Evolutionary conservation across 2,329 filamentous ascomycete genomes (phyloP), one percentile per base, ranked within the genome.

Genomic region (Gremmenia infestans): DNA sequence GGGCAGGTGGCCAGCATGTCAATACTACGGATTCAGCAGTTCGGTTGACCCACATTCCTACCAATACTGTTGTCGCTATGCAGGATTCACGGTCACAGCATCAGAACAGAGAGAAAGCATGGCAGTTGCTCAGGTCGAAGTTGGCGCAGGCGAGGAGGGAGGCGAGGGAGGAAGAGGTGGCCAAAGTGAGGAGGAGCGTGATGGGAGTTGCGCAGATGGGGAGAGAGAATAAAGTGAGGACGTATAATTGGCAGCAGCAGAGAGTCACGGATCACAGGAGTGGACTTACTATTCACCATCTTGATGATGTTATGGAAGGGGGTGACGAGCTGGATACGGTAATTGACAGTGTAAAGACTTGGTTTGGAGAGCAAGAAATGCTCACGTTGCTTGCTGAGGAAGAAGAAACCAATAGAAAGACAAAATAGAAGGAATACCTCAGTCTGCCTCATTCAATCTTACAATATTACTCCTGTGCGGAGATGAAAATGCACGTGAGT

Each of bases 1-100:
- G 94, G 57, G 93, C 94, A 0, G 94, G 94, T 35, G 94, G 94
- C 0, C 94, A 99, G 75, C 94, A 99, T 73, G 94, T 99, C 70
- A 99, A 99, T 75, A 97, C 93, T 72, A 99, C 94, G 0, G 94
- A 99, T 75, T 96, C 91, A 32, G 94, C 94, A 3, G 89, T 99
- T 59, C 87, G 94, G 9, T 79, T 99, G 66, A 97, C 92, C 2
- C 94, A 99, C 75, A 73, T 88, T 6, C 94, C 94, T 2, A 96
- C 91, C 0, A 89, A 88, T 46, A 94, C 86, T 0, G 83, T 89
- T 2, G 92, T 97, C 14, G 87, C 86, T 12, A 96, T 97, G 81
- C 94, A 99, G 72, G 94, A 99, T 70, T 87, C 86, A 52, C 83
- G 94, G 53, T 96, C 91, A 45, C 94, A 99, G 75, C 85, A 89